These are phyloP conservation scores for Ramularia endophylla DNA, from an alignment of 2,329 filamentous ascomycete genomes.

Conservation along the genomic window DNA sequence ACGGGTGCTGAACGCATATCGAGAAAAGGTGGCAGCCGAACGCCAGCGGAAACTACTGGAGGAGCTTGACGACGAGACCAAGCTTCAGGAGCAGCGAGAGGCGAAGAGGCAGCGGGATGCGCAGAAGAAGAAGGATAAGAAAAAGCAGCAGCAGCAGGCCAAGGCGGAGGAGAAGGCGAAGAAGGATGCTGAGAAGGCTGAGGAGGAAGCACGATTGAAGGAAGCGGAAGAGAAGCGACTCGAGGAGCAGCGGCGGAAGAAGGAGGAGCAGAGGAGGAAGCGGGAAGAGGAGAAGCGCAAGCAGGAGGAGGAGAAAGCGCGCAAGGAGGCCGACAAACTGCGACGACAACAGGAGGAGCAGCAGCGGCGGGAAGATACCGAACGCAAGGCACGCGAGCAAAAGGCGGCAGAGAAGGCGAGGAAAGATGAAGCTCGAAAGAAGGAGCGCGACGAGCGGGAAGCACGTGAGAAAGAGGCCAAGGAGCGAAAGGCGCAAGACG, in stretches of 20 bases:
- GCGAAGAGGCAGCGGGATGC: slow-evolving; percentile 92
- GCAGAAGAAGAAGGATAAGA: slow-evolving; percentile 92
- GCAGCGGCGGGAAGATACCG: slow-evolving; percentile 76
- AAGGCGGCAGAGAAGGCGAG: slow-evolving; percentile 78
- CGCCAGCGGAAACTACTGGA: slow-evolving; percentile 85
- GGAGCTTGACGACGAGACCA: slow-evolving; percentile 81
- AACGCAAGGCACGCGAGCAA: slow-evolving; percentile 74
- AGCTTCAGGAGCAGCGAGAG: slow-evolving; percentile 69
- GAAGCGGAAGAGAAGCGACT: slow-evolving; percentile 71
- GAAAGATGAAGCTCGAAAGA: slow-evolving; percentile 65
- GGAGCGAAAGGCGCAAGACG: slow-evolving; percentile 57
- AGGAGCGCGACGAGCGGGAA: slow-evolving; percentile 60
- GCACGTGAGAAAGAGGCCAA: slow-evolving; percentile 68
- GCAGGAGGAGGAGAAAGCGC: slow-evolving; percentile 78
- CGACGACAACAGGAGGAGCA: slow-evolving; percentile 76
- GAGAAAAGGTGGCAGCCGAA: slow-evolving; percentile 91
- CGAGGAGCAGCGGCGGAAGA: slow-evolving; percentile 74
- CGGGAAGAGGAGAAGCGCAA: slow-evolving; percentile 85
- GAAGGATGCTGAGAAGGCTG: slow-evolving; percentile 82
- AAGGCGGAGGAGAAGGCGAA: slow-evolving; percentile 87
- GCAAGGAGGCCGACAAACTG: slow-evolving; percentile 80
- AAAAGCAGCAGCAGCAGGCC: slow-evolving; percentile 77
- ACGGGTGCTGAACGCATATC: slow-evolving; percentile 91
- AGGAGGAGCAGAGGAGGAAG: slow-evolving; percentile 87
- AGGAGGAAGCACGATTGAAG: slow-evolving; percentile 71